Evolutionary conservation across 2,329 filamentous ascomycete species (phyloP).

Genomic region (Ilyonectria mors-panacis): DNA sequence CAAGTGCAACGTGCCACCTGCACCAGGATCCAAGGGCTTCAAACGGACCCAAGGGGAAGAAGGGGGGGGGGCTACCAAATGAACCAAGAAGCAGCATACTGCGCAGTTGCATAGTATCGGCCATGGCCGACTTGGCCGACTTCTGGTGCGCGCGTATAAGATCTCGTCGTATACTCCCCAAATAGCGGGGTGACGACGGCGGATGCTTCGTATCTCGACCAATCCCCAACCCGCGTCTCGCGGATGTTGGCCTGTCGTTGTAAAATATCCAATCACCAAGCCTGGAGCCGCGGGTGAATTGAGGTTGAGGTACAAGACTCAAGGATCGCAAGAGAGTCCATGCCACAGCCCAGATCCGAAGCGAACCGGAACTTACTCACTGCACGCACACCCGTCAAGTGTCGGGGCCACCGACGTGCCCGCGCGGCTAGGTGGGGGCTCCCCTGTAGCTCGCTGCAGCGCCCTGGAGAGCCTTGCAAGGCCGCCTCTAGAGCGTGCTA

Average conservation of each 20-base stretch:
- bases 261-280: slow-evolving; percentile 14
- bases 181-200: not conserved
- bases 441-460: slow-evolving; percentile 1
- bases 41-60: slow-evolving; percentile 1
- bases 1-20: slow-evolving; percentile 30
- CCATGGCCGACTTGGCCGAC: slow-evolving; percentile 14
- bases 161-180: slow-evolving; percentile 9
- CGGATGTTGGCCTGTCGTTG: slow-evolving; percentile 14
- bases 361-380: slow-evolving; percentile 1
- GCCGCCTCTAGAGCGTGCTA: slow-evolving; percentile 13
- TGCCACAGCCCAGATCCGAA: slow-evolving; percentile 10
- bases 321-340: slow-evolving; percentile 7
- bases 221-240: slow-evolving; percentile 16
- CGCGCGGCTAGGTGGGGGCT: slow-evolving; percentile 17
- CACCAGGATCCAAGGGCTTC: slow-evolving; percentile 19
- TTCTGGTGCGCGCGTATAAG: slow-evolving; percentile 21
- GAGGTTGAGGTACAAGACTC: slow-evolving; percentile 1
- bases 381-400: slow-evolving; percentile 22
- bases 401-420: slow-evolving; percentile 35
- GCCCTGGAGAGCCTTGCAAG: slow-evolving; percentile 27
- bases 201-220: slow-evolving; percentile 9
- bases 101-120: slow-evolving; percentile 1
- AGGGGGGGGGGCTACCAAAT: not conserved
- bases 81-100: slow-evolving; percentile 7
- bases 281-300: slow-evolving; percentile 4